Conservation (phyloP, 352 stramenopile species). For the Phytophthora pluvialis region DNA sequence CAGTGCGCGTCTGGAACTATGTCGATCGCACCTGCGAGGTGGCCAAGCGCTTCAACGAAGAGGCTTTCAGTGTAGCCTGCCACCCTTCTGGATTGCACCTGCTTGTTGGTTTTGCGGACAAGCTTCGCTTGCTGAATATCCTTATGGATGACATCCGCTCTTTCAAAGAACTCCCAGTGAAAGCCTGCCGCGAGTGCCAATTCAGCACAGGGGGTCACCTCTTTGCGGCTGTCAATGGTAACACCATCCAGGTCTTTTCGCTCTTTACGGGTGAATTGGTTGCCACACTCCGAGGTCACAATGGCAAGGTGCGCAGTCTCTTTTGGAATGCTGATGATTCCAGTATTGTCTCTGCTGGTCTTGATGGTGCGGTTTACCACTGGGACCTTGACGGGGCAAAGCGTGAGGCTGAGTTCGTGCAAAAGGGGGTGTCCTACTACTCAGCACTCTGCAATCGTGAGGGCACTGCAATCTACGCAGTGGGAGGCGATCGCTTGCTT, state of each 20-base stretch:
- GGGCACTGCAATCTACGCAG: constrained; percentile 82
- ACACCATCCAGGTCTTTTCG: constrained; percentile 93
- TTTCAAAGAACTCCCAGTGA: constrained; percentile 88
- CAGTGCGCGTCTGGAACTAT: constrained; percentile 95
- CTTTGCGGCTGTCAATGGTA: constrained; percentile 95
- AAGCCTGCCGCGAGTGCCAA: constrained; percentile 82
- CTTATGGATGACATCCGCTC: constrained; percentile 92
- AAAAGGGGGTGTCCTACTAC: constrained; percentile 93
- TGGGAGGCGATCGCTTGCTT: constrained; percentile 89
- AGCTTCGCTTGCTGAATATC: constrained; percentile 91
- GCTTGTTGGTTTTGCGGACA: constrained; percentile 91
- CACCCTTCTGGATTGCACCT: constrained; percentile 92
- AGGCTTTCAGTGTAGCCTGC: constrained; percentile 89
- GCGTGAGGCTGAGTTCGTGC: constrained; percentile 91
- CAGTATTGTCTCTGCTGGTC: constrained; percentile 86
- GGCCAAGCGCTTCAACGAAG: constrained; percentile 88
- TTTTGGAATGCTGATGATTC: constrained; percentile 90
- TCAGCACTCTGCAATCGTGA: constrained; percentile 87
- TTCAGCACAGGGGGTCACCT: constrained; percentile 90
- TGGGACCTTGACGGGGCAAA: constrained; percentile 94
- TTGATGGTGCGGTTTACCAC: constrained; percentile 94
- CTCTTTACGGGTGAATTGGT: constrained; percentile 93
- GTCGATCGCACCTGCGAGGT: constrained; percentile 89
- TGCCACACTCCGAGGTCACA: constrained; percentile 91
- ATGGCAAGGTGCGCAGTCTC: constrained; percentile 91